phyloP scores from a whole-genome alignment of 2,329 filamentous ascomycete genomes.

The Coleophoma cylindrospora region DNA sequence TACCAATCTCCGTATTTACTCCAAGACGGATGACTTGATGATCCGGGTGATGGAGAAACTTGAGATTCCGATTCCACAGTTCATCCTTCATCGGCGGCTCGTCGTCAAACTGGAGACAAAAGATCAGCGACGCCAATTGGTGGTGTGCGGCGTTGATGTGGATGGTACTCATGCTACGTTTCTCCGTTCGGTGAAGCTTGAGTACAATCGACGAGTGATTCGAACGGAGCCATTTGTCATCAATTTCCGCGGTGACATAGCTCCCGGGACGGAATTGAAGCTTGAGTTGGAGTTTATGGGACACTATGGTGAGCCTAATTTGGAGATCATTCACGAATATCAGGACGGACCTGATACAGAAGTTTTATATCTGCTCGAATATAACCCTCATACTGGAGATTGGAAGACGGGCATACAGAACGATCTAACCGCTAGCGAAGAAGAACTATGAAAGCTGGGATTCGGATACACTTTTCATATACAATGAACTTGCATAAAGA shows the following conservation, averaged over 20 bases:
- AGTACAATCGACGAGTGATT: constrained; percentile 28
- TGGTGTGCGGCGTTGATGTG: constrained; percentile 30
- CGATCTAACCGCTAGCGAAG: no score
- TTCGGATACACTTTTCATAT: no score
- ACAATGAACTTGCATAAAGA: no score
- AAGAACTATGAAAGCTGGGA: no score
- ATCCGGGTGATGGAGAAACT: constrained; percentile 33
- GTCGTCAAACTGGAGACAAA: constrained; percentile 21
- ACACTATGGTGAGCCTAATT: constrained; percentile 37
- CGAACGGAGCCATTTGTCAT: constrained; percentile 33
- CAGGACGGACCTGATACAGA: constrained; percentile 1
- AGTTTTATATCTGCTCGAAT: constrained; percentile 14
- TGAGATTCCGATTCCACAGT: constrained; percentile 29
- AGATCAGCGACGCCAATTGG: constrained; percentile 22
- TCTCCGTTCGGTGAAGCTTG: constrained; percentile 33
- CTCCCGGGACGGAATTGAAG: constrained; percentile 21
- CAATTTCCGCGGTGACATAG: constrained; percentile 25
- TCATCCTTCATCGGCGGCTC: constrained; percentile 31
- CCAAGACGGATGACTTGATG: constrained; percentile 35
- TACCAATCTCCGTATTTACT: constrained; percentile 28
- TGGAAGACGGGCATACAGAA: constrained; percentile 4
- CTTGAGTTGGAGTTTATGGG: constrained; percentile 42
- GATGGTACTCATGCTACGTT: constrained; percentile 37
- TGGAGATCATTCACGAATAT: constrained; percentile 24
- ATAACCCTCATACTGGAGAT: constrained; percentile 12